A percentile compares a stretch with the other conserved stretches of the same genome.
Evolutionary conservation across 2,329 filamentous ascomycete genomes (phyloP).

Genomic region (Alternaria viburni): DNA sequence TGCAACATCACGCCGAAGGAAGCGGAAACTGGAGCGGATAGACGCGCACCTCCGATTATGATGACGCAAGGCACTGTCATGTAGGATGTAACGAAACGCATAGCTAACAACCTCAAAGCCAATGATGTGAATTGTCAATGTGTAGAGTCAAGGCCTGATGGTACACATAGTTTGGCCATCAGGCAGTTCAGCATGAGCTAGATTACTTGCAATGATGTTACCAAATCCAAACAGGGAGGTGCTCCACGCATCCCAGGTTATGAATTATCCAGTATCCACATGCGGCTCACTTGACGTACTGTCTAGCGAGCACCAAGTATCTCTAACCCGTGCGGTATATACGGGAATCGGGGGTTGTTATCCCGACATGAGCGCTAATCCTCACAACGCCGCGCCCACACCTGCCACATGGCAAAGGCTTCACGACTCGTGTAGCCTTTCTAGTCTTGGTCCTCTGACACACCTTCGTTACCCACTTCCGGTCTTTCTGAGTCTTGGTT

Average conservation of each 20-base stretch:
- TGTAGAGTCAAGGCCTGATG: neutral
- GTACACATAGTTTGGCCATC: neutral
- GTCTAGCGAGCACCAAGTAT: neutral
- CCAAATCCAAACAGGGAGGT: neutral
- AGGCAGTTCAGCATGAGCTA: neutral
- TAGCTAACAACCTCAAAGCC: neutral
- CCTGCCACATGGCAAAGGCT: neutral
- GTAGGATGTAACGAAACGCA: neutral
- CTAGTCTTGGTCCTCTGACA: neutral
- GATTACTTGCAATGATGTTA: neutral
- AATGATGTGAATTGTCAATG: neutral
- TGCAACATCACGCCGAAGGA: neutral
- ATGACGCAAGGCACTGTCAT: neutral
- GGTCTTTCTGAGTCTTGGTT: conserved; percentile 11
- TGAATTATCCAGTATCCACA: neutral
- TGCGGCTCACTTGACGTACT: neutral
- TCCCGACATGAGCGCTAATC: neutral
- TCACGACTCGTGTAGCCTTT: neutral
- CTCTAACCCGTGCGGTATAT: neutral
- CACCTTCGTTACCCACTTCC: neutral
- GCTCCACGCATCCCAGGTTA: neutral
- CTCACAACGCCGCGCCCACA: neutral
- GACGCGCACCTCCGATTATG: neutral
- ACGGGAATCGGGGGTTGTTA: neutral
- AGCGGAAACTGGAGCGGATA: neutral